Conservation (phyloP, 2,329 filamentous ascomycete genomes). For the Fonsecaea monophora region DNA sequence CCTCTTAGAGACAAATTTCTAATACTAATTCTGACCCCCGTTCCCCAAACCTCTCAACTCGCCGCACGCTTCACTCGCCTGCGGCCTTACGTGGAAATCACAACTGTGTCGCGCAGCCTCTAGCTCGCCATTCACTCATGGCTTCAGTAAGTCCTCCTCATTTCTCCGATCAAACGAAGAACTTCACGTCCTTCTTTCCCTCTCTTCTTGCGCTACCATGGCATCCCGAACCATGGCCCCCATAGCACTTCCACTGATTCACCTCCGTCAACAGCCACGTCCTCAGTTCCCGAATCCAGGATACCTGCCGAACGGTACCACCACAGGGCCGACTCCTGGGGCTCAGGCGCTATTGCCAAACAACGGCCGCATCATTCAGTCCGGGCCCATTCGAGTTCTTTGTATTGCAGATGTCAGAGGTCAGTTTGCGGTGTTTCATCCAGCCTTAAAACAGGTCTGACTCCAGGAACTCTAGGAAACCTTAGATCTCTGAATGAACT, state of each 20-base stretch:
- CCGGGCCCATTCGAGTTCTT: conserved; percentile 54
- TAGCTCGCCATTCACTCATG: conserved; percentile 46
- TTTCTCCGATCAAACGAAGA: conserved; percentile 12
- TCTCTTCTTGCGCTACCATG: conserved; percentile 47
- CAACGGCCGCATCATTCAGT: conserved; percentile 58
- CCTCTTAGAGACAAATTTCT: conserved; percentile 8
- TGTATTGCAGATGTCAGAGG: conserved; percentile 61
- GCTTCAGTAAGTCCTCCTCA: conserved; percentile 54
- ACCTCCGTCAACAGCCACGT: conserved; percentile 36
- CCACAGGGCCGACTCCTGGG: conserved; percentile 51
- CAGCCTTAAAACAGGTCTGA: not conserved
- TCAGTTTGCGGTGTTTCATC: conserved; percentile 40
- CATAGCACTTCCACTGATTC: conserved; percentile 34
- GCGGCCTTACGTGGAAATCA: conserved; percentile 23
- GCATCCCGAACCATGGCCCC: conserved; percentile 40
- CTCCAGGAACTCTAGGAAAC: conserved; percentile 69
- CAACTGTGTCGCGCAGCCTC: conserved; percentile 14
- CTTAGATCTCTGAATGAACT: conserved; percentile 94
- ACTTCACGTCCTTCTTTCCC: conserved; percentile 28
- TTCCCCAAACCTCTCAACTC: conserved; percentile 8
- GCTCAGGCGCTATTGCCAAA: conserved; percentile 58
- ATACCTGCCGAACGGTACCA: conserved; percentile 56
- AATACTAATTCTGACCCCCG: conserved; percentile 24
- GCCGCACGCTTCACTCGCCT: conserved; percentile 20
- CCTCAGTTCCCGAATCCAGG: conserved; percentile 41